A percentile compares a stretch with the other conserved stretches of the same genome.
Evolutionary conservation across 805 yeast genomes (phyloP).

Genomic region (Scheffersomyces ergatensis): DNA sequence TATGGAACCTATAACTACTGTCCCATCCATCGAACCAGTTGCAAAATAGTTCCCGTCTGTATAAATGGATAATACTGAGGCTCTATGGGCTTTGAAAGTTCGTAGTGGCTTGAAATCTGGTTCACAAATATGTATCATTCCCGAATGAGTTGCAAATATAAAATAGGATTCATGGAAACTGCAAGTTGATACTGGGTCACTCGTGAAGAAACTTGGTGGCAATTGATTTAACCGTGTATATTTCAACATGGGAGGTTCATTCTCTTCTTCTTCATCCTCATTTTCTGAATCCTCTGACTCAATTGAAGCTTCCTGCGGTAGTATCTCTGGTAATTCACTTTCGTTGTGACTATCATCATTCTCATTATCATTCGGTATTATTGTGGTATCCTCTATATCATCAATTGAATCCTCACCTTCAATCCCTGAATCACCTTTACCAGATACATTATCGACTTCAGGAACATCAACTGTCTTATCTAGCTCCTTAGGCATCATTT

Average conservation of each 20-base stretch:
- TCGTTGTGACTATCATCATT: neutral
- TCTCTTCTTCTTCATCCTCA: slow-evolving; percentile 10
- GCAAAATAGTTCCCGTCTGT: slow-evolving; percentile 76
- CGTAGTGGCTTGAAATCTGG: slow-evolving; percentile 61
- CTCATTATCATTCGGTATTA: neutral
- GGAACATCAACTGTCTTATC: too few species aligned
- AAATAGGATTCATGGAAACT: slow-evolving; percentile 57
- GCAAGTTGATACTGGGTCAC: slow-evolving; percentile 78
- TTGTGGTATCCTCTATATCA: neutral
- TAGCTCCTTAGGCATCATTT: too few species aligned
- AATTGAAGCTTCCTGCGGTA: too few species aligned
- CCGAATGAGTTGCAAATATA: slow-evolving; percentile 88
- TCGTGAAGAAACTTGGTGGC: slow-evolving; percentile 66
- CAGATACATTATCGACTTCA: too few species aligned
- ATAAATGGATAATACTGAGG: slow-evolving; percentile 73
- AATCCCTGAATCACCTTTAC: too few species aligned
- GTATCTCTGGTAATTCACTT: neutral
- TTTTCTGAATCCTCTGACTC: slow-evolving; percentile 8
- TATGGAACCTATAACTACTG: slow-evolving; percentile 77
- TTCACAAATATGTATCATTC: slow-evolving; percentile 66
- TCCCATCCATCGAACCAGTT: slow-evolving; percentile 92
- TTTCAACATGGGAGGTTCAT: slow-evolving; percentile 70
- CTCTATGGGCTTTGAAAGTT: slow-evolving; percentile 79
- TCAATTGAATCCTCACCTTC: neutral
- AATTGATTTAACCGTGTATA: slow-evolving; percentile 68